Percentiles rank a stretch among this genome's conserved stretches.
Conservation (phyloP, 2,329 filamentous ascomycete genomes). For the Apiospora aurea region DNA sequence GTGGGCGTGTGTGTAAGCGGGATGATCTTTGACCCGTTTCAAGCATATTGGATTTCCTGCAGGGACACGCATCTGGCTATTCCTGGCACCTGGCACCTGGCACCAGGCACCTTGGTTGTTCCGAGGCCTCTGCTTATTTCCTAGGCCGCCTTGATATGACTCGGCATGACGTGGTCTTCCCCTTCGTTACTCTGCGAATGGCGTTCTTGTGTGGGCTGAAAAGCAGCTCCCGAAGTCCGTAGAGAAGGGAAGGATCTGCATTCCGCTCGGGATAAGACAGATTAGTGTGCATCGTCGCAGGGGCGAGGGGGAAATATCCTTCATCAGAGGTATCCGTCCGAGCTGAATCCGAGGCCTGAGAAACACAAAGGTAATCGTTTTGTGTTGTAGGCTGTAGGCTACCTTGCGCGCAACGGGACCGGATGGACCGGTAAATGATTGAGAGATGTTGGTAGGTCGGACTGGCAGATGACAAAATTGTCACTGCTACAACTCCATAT, state of each 20-base stretch:
- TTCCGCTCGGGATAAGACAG: not conserved
- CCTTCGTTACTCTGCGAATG: not conserved
- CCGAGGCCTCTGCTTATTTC: not conserved
- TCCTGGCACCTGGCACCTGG: not conserved
- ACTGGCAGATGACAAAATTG: not conserved
- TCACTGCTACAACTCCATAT: not conserved
- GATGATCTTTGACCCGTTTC: not conserved
- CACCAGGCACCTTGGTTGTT: not conserved
- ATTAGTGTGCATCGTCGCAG: not conserved
- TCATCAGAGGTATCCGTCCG: not conserved
- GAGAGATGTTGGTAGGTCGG: not conserved
- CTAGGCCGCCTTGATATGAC: not conserved
- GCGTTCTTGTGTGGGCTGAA: not conserved
- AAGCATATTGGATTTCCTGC: not conserved
- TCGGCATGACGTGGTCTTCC: not conserved
- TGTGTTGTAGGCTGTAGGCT: not conserved
- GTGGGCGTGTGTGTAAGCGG: conserved; percentile 17
- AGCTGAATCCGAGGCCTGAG: not conserved
- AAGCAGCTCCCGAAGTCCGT: not conserved
- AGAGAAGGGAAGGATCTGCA: conserved; percentile 9
- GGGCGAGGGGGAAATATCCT: not conserved
- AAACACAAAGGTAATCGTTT: no score
- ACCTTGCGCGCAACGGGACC: not conserved
- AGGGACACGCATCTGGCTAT: not conserved
- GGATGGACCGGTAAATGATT: not conserved